Evolutionary conservation across 176 grass and related monocot species (phyloP).

Genomic region (Neostapfia colusana): DNA sequence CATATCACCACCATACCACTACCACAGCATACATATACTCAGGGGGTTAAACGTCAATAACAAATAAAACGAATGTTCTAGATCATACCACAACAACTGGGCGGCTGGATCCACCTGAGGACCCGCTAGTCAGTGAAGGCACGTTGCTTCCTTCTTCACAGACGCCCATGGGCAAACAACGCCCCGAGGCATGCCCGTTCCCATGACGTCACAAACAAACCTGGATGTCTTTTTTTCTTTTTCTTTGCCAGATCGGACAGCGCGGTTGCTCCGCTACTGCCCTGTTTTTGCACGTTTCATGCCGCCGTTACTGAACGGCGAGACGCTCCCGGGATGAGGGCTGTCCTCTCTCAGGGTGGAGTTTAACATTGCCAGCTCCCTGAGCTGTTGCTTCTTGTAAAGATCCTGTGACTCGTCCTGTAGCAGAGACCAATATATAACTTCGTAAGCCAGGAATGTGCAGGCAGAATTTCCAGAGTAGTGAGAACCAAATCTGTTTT

Average conservation of each 20-base stretch:
- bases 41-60: conserved; percentile 52
- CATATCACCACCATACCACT: conserved; percentile 43
- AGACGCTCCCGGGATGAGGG: conserved; percentile 67
- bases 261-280: conserved; percentile 37
- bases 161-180: conserved; percentile 26
- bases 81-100: conserved; percentile 44
- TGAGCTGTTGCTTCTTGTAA: conserved; percentile 93
- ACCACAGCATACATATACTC: conserved; percentile 39
- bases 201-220: conserved; percentile 23
- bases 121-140: no score
- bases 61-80: conserved; percentile 59
- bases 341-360: conserved; percentile 79
- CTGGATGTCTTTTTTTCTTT: no score
- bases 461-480: not conserved
- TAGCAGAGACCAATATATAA: conserved; percentile 13
- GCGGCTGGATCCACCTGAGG: conserved; percentile 24
- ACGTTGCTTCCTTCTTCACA: conserved; percentile 44
- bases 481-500: no score
- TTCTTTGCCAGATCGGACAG: conserved; percentile 14
- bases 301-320: conserved; percentile 67
- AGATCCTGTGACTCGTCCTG: conserved; percentile 95
- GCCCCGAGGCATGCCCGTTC: conserved; percentile 20
- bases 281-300: conserved; percentile 79
- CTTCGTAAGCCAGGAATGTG: not conserved
- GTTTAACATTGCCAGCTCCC: conserved; percentile 89